Conservation (phyloP, 257 asterid genomes). For the Solanum piurae region DNA sequence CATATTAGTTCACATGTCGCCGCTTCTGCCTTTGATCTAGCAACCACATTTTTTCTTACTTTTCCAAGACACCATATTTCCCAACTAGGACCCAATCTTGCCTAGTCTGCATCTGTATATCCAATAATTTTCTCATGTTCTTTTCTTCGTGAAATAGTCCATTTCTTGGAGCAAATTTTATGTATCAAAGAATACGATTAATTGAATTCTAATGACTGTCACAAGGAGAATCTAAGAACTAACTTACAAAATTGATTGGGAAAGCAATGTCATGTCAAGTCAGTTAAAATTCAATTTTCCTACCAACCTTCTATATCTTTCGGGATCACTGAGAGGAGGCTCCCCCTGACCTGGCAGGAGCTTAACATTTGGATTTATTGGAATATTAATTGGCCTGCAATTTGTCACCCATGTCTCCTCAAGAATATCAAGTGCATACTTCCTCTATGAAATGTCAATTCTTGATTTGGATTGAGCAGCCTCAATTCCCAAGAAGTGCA, state of each 20-base stretch:
- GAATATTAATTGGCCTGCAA: not conserved
- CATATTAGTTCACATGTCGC: not conserved
- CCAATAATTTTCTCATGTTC: not conserved
- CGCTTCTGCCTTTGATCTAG: not conserved
- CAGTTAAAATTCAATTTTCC: not conserved
- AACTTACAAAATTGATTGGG: not conserved
- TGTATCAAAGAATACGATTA: not conserved
- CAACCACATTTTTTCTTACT: not conserved
- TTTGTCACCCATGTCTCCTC: not conserved
- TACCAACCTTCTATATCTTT: not conserved
- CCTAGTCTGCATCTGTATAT: not conserved
- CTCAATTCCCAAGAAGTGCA: not conserved
- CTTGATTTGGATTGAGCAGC: not conserved
- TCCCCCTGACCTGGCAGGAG: not conserved
- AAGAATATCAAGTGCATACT: not conserved
- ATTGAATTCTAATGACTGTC: not conserved
- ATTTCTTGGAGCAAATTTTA: not conserved
- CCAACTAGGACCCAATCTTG: not conserved
- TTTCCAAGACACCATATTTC: not conserved
- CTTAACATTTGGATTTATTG: not conserved
- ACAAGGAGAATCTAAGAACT: not conserved
- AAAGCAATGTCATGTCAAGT: not conserved
- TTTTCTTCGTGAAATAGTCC: not conserved
- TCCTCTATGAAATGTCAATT: not conserved
- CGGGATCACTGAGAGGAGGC: not conserved